phyloP scores from a whole-genome alignment of 169 alveolate genomes.

The Plasmodium vivax region DNA sequence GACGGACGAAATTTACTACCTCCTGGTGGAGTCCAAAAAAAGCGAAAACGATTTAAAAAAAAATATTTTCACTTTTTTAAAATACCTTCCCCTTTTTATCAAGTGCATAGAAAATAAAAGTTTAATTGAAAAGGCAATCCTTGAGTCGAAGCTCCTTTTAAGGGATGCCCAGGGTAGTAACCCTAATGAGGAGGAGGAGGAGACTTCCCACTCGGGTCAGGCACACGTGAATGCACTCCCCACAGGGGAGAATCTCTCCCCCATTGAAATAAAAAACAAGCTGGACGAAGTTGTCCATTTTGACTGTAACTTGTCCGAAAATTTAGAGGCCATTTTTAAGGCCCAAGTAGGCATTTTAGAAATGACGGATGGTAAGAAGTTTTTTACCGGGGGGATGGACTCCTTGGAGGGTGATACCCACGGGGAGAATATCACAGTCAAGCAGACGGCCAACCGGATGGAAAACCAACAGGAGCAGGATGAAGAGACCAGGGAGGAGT shows the following conservation, averaged over 20 bases:
- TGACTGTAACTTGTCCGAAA: slow-evolving; percentile 52
- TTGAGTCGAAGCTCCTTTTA: slow-evolving; percentile 18
- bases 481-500: not conserved
- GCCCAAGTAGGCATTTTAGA: not conserved
- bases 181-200: not conserved
- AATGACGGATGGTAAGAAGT: not conserved
- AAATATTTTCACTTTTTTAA: slow-evolving; percentile 55
- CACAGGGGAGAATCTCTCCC: not conserved
- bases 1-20: slow-evolving; percentile 63
- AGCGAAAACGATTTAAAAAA: slow-evolving; percentile 69
- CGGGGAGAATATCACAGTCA: not conserved
- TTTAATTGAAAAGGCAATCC: slow-evolving; percentile 43
- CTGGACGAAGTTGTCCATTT: slow-evolving; percentile 42
- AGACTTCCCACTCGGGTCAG: not conserved
- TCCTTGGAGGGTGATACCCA: not conserved
- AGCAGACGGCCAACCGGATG: not conserved
- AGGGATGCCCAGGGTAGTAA: not conserved
- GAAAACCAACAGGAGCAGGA: not conserved
- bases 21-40: slow-evolving; percentile 62
- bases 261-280: slow-evolving; percentile 37
- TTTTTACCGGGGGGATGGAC: not conserved
- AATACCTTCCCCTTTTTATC: slow-evolving; percentile 54
- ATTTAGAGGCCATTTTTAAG: slow-evolving; percentile 55
- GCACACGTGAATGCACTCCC: not conserved
- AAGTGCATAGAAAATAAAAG: slow-evolving; percentile 59